Evolutionary conservation across 257 asterid genomes (phyloP), one percentile per base, ranked within the genome.

Genomic region (Forsythia suspensa): DNA sequence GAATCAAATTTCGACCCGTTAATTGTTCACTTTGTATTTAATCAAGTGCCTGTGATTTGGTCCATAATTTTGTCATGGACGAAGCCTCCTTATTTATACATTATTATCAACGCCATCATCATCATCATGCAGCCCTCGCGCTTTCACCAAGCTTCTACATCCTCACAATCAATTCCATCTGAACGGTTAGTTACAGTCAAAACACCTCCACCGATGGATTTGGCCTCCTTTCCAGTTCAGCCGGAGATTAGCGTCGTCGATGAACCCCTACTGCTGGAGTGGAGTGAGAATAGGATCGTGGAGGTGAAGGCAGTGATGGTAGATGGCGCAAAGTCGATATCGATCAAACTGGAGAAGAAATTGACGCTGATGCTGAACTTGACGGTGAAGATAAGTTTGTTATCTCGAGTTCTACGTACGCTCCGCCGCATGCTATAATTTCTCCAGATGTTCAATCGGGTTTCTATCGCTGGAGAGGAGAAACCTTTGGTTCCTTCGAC

Each of bases 71-170:
- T 46, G 39, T 63, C 82, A 39, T 90, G 92, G 89, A 55, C 91
- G 68, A 92, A 84, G 81, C 97, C 97, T 40, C 97, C 97, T 15
- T 94, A 91, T 65, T 75, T 94, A 77, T 92, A 89, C 82, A 43
- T 94, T 43, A 75, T 92, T 83, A 79, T 91, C 84, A 91, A 94
- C 82, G 91, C 87, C 15, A 94, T 94, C 81, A 91, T 94, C 84
- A 78, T 94, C 75, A 82, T 89, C 38, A 87, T 94, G 95, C 75
- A 77, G 92, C 88, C 95, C 34, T 88, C 98, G 36, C 91, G 90
- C 72, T 88, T 88, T 84, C 85, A 77, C 76, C 82, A 82, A 75
- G 78, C 75, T 29, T 29, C 82, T 11, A 78, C 20, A 18, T 61
- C 87, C 38, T 42, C 83, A 52, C 72, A 79, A 57, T 43, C 79